A percentile compares a stretch with the other conserved stretches of the same genome.
These are phyloP conservation scores for Trametes villosa DNA, from an alignment of 768 basidiomycete genomes.

Conservation along the genomic window DNA sequence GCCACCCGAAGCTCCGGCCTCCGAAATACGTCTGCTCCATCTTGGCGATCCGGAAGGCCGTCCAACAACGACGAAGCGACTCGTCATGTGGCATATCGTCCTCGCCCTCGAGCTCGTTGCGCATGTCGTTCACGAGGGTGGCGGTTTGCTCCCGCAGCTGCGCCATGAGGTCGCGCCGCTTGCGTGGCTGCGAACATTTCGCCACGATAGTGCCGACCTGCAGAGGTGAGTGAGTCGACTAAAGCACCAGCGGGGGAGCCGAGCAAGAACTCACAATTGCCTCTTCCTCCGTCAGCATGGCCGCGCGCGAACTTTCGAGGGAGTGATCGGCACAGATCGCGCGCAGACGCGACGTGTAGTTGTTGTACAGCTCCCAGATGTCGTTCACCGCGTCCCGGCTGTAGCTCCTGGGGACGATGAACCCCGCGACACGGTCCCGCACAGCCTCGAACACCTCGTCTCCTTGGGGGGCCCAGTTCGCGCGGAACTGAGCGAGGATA, in stretches of 20 bases:
- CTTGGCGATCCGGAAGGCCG: conserved; percentile 55
- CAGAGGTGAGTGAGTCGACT: neutral
- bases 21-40: conserved; percentile 49
- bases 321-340: conserved; percentile 52
- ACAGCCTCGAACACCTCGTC: conserved; percentile 23
- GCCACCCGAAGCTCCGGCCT: conserved; percentile 64
- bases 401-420: conserved; percentile 24
- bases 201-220: conserved; percentile 65
- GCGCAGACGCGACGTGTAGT: conserved; percentile 52
- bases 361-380: conserved; percentile 31
- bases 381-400: conserved; percentile 9
- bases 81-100: conserved; percentile 45
- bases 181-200: conserved; percentile 60
- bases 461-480: conserved; percentile 7
- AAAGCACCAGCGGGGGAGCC: too few species aligned
- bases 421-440: conserved; percentile 26
- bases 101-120: conserved; percentile 55
- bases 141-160: conserved; percentile 60
- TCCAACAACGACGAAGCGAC: conserved; percentile 54
- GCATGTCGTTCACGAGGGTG: conserved; percentile 52
- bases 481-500: conserved; percentile 29
- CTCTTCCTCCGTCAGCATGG: conserved; percentile 63
- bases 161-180: conserved; percentile 55
- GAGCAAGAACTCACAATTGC: conserved; percentile 39
- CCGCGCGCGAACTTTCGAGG: conserved; percentile 46